Base-by-base conservation (phyloP, 1,284 basidiomycete genomes). In the Cutaneotrichosporon sp. region DNA sequence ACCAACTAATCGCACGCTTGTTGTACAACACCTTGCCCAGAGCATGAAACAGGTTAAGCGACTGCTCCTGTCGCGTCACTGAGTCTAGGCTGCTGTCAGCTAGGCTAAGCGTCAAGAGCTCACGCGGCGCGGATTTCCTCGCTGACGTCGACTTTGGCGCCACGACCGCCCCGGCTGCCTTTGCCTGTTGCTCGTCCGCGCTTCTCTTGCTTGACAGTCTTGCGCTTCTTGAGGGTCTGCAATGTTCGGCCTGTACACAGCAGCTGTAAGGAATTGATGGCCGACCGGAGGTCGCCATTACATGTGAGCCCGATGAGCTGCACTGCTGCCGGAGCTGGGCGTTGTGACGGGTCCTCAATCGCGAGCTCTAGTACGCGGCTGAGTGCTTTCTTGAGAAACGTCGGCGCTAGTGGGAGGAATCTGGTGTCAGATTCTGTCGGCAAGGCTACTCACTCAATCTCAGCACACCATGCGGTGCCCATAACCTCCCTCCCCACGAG, bases 1-100 rank as follows among this genome's bases (percentile, higher is more conserved):
- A 32, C 30, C 8, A 5, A 18, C 7, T 18, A 5, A n/a, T 81
- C 86, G 64, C 64, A 92, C 96, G 87, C 80, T 98, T 99, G 79
- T 97, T 98, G 78, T 96, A 99, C 58, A 99, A 80, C 2, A 98
- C 86, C 80, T 91, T 96, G 7, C 96, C 97, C 42, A 99, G 82
- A 8, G 97, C 82, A 81, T 98, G 97, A 73, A 98, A 99, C 47
- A 99, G 82, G 3, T 87, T 88, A 10, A 99, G 82, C 62, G 88
- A 90, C 70, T 92, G 89, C 72, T 98, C 96, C 57, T 92, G 84
- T 60, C 89, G 82, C 18, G 91, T 90, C 1, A 93, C 84, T 2
- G 86, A 85, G 73, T 91, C 88, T 68, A 93, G 70, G 18, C 81
- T 83, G 55, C 8, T 13, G 46, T 65, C 63, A 61, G 63, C 62